These are phyloP conservation scores for Krasilnikovozyma curviuscula DNA, from an alignment of 768 basidiomycete genomes.

Conservation along the genomic window DNA sequence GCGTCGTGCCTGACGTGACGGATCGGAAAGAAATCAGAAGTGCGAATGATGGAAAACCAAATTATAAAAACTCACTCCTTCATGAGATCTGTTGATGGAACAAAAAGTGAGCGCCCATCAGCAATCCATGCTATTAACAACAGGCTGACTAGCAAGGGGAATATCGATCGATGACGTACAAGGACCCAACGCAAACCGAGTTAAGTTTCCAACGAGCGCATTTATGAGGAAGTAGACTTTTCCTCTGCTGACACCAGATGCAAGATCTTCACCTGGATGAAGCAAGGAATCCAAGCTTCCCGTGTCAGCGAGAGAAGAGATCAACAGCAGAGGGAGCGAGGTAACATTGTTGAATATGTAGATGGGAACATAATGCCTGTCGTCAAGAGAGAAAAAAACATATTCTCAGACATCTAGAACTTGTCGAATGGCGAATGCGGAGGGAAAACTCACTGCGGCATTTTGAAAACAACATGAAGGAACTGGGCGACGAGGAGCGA, in stretches of 20 bases:
- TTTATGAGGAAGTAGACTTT: slow-evolving; percentile 25
- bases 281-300: slow-evolving; percentile 23
- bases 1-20: too few relatives aligned
- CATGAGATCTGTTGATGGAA: too few relatives aligned
- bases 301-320: slow-evolving; percentile 19
- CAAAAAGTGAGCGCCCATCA: slow-evolving; percentile 6
- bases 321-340: slow-evolving; percentile 21
- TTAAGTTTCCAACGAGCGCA: slow-evolving; percentile 23
- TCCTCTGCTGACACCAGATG: slow-evolving; percentile 16
- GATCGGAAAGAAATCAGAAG: slow-evolving; percentile 14
- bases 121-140: slow-evolving; percentile 15
- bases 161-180: background rate
- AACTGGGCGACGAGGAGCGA: slow-evolving; percentile 18
- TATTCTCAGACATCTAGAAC: too few relatives aligned
- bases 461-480: slow-evolving; percentile 13
- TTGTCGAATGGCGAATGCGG: background rate
- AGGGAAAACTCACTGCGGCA: slow-evolving; percentile 19
- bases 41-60: slow-evolving; percentile 9
- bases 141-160: slow-evolving; percentile 15
- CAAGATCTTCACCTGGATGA: slow-evolving; percentile 13
- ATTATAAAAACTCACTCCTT: too few relatives aligned
- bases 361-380: slow-evolving; percentile 16
- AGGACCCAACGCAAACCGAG: slow-evolving; percentile 3
- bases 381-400: background rate
- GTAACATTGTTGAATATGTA: slow-evolving; percentile 27